Evolutionary conservation across 192 early-diverging fungal genomes (phyloP).

Genomic region (Coemansia javaensis): DNA sequence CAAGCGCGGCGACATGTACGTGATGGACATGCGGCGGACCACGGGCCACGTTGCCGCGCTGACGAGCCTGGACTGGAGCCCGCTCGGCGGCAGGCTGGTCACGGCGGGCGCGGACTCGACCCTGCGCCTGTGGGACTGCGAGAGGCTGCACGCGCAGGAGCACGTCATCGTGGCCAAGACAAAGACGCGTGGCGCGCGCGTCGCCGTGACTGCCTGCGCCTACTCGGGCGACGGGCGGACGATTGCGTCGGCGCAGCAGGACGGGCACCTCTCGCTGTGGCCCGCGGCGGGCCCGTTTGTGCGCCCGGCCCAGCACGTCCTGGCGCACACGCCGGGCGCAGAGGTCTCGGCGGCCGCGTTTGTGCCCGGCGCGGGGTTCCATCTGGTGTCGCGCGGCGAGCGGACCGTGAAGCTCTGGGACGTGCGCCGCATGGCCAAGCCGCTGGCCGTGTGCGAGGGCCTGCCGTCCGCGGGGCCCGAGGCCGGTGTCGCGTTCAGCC

Average conservation of each 20-base stretch:
- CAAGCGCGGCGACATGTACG: slow-evolving; percentile 90
- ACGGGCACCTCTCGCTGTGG: slow-evolving; percentile 81
- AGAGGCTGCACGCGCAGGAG: slow-evolving; percentile 64
- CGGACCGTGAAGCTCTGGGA: slow-evolving; percentile 97
- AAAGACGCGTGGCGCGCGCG: slow-evolving; percentile 62
- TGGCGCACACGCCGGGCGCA: slow-evolving; percentile 61
- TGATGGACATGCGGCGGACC: slow-evolving; percentile 80
- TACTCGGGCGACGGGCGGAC: slow-evolving; percentile 65
- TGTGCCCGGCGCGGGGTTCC: slow-evolving; percentile 54
- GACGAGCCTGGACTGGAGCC: slow-evolving; percentile 78
- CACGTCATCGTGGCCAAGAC: slow-evolving; percentile 74
- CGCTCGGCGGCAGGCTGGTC: slow-evolving; percentile 62
- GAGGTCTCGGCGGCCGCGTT: slow-evolving; percentile 69
- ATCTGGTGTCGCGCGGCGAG: slow-evolving; percentile 71
- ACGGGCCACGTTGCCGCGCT: slow-evolving; percentile 80
- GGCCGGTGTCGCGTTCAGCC: slow-evolving; percentile 77
- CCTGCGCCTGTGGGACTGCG: slow-evolving; percentile 72
- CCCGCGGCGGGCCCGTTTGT: slow-evolving; percentile 52
- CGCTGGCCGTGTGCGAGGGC: slow-evolving; percentile 54
- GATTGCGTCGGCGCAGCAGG: slow-evolving; percentile 54
- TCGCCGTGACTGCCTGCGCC: slow-evolving; percentile 62
- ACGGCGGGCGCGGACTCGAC: slow-evolving; percentile 81
- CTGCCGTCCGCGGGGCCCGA: slow-evolving; percentile 68
- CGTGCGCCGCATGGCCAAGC: slow-evolving; percentile 51
- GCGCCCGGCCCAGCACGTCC: slow-evolving; percentile 57